Conservation (phyloP, 2,329 filamentous ascomycete species). For the Fusarium udum region DNA sequence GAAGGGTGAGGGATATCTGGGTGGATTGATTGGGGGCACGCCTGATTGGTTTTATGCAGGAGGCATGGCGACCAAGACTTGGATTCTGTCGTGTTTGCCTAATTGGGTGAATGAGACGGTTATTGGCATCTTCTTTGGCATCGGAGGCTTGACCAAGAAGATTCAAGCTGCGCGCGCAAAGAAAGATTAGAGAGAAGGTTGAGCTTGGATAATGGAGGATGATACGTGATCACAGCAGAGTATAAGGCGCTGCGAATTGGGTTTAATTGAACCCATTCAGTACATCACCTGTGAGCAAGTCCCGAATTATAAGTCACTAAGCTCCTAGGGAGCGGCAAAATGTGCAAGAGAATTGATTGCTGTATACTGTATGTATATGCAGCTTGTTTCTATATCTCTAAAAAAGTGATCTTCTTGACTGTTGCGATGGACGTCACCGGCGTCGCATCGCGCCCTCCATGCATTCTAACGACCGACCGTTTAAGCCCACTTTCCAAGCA, state of each 20-base stretch:
- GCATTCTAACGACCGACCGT: not conserved
- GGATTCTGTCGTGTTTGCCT: slow-evolving; percentile 42
- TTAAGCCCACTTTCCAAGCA: slow-evolving; percentile 80
- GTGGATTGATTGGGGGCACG: slow-evolving; percentile 46
- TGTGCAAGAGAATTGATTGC: not conserved
- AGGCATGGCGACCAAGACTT: slow-evolving; percentile 44
- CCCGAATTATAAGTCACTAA: not conserved
- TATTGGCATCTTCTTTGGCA: slow-evolving; percentile 44
- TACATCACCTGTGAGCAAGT: not conserved
- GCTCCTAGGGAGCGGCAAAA: not conserved
- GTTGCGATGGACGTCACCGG: not conserved
- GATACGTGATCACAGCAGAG: not conserved
- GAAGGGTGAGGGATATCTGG: slow-evolving; percentile 49
- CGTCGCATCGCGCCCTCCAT: not conserved
- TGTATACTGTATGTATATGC: not conserved
- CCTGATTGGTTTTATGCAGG: slow-evolving; percentile 50
- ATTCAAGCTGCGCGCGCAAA: slow-evolving; percentile 41
- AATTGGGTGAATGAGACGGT: slow-evolving; percentile 44
- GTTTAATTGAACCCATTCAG: too few relatives aligned
- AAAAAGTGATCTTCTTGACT: not conserved
- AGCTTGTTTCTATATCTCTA: not conserved
- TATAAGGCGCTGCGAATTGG: not conserved
- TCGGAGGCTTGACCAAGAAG: slow-evolving; percentile 39
- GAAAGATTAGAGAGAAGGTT: slow-evolving; percentile 15
- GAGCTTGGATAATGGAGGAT: not conserved